A percentile compares a stretch with the other conserved stretches of the same genome.
Conservation (phyloP, 169 alveolate genomes). For the Perkinsus olseni region DNA sequence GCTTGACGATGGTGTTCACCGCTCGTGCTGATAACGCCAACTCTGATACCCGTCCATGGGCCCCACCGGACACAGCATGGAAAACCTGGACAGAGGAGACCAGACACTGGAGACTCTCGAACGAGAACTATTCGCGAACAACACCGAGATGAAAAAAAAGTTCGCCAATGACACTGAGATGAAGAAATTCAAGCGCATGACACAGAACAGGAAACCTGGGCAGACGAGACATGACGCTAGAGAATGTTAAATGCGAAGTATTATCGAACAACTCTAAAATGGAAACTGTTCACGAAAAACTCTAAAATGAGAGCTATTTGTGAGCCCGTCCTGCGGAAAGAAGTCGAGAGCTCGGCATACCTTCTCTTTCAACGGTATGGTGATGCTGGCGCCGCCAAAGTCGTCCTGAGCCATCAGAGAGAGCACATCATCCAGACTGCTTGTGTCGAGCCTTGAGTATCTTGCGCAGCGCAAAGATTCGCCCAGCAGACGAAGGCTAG, state of each 20-base stretch:
- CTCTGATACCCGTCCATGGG: not conserved
- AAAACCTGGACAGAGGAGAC: not conserved
- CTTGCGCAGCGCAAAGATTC: not conserved
- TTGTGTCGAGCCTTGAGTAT: not conserved
- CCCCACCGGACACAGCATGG: not conserved
- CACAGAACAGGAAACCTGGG: too few species aligned
- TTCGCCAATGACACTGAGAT: too few species aligned
- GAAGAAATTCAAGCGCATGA: too few species aligned
- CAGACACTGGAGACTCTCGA: too few species aligned
- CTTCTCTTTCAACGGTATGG: not conserved
- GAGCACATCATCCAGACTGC: not conserved
- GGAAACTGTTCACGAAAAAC: too few species aligned
- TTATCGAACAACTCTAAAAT: too few species aligned
- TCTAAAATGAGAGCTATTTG: too few species aligned
- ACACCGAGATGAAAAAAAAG: too few species aligned
- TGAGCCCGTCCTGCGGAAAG: too few species aligned
- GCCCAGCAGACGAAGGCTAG: not conserved
- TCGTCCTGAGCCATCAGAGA: not conserved
- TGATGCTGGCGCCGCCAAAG: not conserved
- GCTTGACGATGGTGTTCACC: not conserved
- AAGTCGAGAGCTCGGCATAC: not conserved
- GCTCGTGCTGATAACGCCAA: not conserved
- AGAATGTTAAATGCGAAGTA: too few species aligned
- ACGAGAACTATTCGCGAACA: too few species aligned
- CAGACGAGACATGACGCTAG: too few species aligned